These are phyloP conservation scores for Phytophthora pisi DNA, from an alignment of 352 stramenopile species.

Conservation along the genomic window DNA sequence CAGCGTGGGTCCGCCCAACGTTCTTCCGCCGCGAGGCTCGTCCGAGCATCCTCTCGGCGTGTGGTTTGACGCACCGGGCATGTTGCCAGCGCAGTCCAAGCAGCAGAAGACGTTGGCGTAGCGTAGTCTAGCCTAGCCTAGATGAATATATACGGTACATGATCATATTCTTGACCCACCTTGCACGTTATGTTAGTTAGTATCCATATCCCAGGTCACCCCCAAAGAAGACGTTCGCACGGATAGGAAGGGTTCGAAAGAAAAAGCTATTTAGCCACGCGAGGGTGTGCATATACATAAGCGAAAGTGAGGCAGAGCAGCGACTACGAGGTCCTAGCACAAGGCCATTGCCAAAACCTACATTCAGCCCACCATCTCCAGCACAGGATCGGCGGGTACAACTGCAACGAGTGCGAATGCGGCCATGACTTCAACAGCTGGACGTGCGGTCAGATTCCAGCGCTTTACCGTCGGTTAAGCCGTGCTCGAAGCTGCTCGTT, in stretches of 20 bases:
- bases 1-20: slow-evolving; percentile 57
- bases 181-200: too few relatives aligned
- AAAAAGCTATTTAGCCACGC: slow-evolving; percentile 31
- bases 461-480: slow-evolving; percentile 35
- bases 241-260: slow-evolving; percentile 9
- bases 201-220: too few relatives aligned
- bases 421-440: background rate
- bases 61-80: slow-evolving; percentile 44
- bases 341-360: slow-evolving; percentile 2
- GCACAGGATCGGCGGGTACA: background rate
- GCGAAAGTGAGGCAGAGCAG: slow-evolving; percentile 18
- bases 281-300: slow-evolving; percentile 35
- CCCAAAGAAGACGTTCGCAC: background rate
- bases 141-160: background rate
- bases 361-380: slow-evolving; percentile 6
- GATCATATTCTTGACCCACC: background rate
- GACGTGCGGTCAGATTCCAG: slow-evolving; percentile 1
- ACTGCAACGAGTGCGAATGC: slow-evolving; percentile 2
- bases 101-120: background rate
- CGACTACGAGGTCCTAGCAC: slow-evolving; percentile 6
- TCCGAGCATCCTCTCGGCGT: slow-evolving; percentile 65
- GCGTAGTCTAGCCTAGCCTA: too few relatives aligned
- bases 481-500: slow-evolving; percentile 72
- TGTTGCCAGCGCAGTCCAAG: slow-evolving; percentile 5
- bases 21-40: slow-evolving; percentile 53